Conservation (phyloP, 1,139 yeast genomes). For the Tardiomyces depauwii region DNA sequence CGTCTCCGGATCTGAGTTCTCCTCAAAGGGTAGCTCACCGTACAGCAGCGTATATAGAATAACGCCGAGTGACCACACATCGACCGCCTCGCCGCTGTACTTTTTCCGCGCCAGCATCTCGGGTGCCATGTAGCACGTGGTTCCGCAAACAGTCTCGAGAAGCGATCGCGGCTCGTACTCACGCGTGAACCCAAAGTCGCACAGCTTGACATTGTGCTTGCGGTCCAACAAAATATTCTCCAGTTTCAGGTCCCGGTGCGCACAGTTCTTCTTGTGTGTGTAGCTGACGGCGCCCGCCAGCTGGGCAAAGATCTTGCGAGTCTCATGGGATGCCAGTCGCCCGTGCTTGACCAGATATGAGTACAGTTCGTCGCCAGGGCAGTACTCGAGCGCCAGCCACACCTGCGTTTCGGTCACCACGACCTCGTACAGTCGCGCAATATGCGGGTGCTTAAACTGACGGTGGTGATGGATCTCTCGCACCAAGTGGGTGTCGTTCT, state of each 20-base stretch:
- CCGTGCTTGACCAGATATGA: conserved; percentile 48
- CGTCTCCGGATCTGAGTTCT: conserved; percentile 55
- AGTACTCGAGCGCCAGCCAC: conserved; percentile 85
- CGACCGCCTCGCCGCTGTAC: conserved; percentile 74
- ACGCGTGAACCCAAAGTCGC: conserved; percentile 92
- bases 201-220: conserved; percentile 55
- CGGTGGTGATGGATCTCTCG: conserved; percentile 85
- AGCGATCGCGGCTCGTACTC: conserved; percentile 52
- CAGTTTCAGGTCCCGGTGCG: conserved; percentile 82
- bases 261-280: conserved; percentile 70
- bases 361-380: conserved; percentile 80
- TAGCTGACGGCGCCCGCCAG: conserved; percentile 73
- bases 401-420: conserved; percentile 68
- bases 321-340: conserved; percentile 43
- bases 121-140: conserved; percentile 95
- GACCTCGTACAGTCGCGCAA: conserved; percentile 77
- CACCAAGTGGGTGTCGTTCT: conserved; percentile 78
- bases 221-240: conserved; percentile 77
- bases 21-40: conserved; percentile 90
- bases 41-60: conserved; percentile 82
- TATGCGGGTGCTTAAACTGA: conserved; percentile 73
- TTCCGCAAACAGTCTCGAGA: conserved; percentile 83
- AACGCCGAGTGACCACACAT: conserved; percentile 88
- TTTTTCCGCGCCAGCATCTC: conserved; percentile 59
- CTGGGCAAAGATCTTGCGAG: conserved; percentile 59